Base-by-base conservation (phyloP, 331 rosid species). In the Pyracantha coccinea region DNA sequence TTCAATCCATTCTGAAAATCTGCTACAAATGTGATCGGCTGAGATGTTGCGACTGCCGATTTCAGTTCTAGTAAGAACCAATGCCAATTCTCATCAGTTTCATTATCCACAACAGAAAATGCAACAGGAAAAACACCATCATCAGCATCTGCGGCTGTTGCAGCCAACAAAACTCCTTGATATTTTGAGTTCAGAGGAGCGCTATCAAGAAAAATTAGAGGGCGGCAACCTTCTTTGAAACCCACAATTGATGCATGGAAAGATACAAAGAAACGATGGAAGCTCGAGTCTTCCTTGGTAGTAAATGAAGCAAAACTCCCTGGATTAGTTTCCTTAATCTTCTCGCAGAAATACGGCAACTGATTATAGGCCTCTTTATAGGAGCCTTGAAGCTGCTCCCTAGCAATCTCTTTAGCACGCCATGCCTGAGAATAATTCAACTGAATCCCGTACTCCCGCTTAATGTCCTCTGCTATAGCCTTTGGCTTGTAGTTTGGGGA, bases 351-450 rank as follows among this genome's bases (percentile, higher is more conserved):
- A 71, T 69, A 80, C 16, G 99, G 99, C 74, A 94, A 71, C 84
- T 86, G 96, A 77, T 89, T 87, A 79, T 90, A 92, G 52, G 97
- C 99, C 80, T 94, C 99, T 81, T 92, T 94, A 80, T 79, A 95
- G 61, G 99, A 95, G 77, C 99, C 97, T 83, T 90, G 99, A 44
- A 95, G 96, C 77, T 95, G 97, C 84, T 92, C 97, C 81, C 99
- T 89, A 2, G 97, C 99, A 78, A 95, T 90, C 87, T 92, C 97
- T 85, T 95, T 95, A 6, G 97, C 99, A 54, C 97, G 97, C 97
- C 97, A 92, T 67, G 99, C 99, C 90, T 95, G 99, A 61, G 99
- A 95, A 83, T 95, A 95, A 69, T 92, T 95, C 82, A 95, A 83
- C 65, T 92, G 97, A 78, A 95, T 89, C 69, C 99, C 99, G 72